These are phyloP conservation scores for Penicillium sp. DNA, from an alignment of 2,329 filamentous ascomycete species.

Conservation along the genomic window DNA sequence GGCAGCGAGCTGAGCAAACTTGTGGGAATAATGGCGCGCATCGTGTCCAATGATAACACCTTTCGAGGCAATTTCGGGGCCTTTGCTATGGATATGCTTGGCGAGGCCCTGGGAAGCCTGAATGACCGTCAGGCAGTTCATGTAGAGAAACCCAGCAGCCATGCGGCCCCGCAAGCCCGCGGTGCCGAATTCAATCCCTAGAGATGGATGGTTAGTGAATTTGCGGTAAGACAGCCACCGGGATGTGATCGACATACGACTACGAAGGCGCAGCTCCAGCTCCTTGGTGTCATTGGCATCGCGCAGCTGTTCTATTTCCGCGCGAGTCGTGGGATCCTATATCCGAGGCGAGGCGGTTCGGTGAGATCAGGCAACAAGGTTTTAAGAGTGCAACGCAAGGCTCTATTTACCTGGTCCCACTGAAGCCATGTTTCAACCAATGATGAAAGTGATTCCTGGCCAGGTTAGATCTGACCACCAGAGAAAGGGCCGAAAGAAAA, in stretches of 20 bases:
- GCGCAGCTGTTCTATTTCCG: conserved; percentile 57
- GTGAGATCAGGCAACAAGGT: conserved; percentile 20
- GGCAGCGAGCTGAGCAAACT: conserved; percentile 62
- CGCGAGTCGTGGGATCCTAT: conserved; percentile 53
- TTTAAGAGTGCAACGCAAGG: neutral
- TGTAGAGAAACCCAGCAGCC: conserved; percentile 64
- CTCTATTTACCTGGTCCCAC: conserved; percentile 50
- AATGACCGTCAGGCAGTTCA: conserved; percentile 62
- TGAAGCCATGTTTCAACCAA: conserved; percentile 60
- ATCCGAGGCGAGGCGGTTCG: conserved; percentile 6
- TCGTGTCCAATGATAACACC: conserved; percentile 64
- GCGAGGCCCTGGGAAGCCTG: conserved; percentile 67
- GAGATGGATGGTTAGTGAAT: conserved; percentile 10
- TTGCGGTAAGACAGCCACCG: neutral
- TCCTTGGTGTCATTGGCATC: conserved; percentile 48
- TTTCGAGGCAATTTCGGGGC: conserved; percentile 43
- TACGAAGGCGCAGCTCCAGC: conserved; percentile 55
- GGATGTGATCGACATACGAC: conserved; percentile 38
- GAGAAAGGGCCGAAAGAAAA: neutral
- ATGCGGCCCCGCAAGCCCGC: conserved; percentile 65
- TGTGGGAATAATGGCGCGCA: conserved; percentile 63
- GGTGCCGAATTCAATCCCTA: conserved; percentile 62
- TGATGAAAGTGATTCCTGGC: conserved; percentile 36
- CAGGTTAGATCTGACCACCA: conserved; percentile 5
- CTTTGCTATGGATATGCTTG: conserved; percentile 55